Conservation (phyloP, 768 basidiomycete species). For the Clitopilus passeckerianus region DNA sequence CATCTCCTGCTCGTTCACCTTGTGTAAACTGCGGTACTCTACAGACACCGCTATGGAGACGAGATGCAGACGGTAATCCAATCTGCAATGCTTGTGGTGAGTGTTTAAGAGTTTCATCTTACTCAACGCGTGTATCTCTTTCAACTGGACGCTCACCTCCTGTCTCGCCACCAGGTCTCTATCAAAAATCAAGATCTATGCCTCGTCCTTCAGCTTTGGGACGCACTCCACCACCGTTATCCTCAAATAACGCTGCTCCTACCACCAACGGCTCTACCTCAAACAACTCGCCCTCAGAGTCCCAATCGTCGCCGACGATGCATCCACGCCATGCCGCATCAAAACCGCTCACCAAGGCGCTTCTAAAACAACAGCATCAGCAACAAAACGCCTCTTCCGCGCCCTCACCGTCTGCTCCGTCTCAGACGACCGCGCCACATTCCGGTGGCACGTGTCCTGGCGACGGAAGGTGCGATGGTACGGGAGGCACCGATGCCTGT, state of each 20-base stretch:
- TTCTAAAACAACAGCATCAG: conserved; percentile 8
- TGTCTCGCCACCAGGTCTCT: conserved; percentile 56
- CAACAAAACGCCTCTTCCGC: conserved; percentile 5
- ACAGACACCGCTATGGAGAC: conserved; percentile 80
- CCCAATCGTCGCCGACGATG: conserved; percentile 1
- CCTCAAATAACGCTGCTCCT: conserved; percentile 22
- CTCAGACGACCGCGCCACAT: not conserved
- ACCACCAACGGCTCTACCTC: conserved; percentile 11
- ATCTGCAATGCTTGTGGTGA: conserved; percentile 91
- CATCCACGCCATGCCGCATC: not conserved
- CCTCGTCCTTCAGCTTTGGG: conserved; percentile 64
- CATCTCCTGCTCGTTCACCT: conserved; percentile 27
- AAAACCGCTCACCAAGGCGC: conserved; percentile 2
- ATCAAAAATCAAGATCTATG: conserved; percentile 79
- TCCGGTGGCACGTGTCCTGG: conserved; percentile 87
- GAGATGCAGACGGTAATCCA: conserved; percentile 75
- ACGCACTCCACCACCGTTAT: conserved; percentile 27
- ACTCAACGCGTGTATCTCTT: not conserved
- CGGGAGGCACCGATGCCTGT: conserved; percentile 90
- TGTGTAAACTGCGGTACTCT: conserved; percentile 77
- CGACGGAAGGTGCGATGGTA: conserved; percentile 96
- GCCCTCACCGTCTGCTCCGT: conserved; percentile 3
- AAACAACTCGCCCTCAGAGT: conserved; percentile 5
- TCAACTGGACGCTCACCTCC: conserved; percentile 6
- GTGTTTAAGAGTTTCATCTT: conserved; percentile 28